Evolutionary conservation across 2,329 filamentous ascomycete genomes (phyloP).

Genomic region (Sclerotinia nivalis): DNA sequence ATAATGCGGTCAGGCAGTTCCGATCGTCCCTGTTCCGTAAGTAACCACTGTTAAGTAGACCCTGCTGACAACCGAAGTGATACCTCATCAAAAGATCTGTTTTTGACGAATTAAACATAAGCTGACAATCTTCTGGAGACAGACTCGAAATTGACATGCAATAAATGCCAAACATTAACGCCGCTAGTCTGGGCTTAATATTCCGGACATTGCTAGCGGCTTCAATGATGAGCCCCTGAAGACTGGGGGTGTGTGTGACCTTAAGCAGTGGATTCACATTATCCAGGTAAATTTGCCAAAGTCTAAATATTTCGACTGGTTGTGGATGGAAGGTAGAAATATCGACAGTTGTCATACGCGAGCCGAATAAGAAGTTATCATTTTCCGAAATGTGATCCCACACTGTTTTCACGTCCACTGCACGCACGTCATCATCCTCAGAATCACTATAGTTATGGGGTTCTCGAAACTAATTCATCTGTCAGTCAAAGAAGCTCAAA

Average conservation of each 20-base stretch:
- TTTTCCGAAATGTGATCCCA: slow-evolving; percentile 49
- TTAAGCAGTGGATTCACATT: slow-evolving; percentile 76
- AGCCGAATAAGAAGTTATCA: slow-evolving; percentile 56
- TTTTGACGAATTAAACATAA: slow-evolving; percentile 43
- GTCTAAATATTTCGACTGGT: slow-evolving; percentile 65
- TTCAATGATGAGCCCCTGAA: slow-evolving; percentile 66
- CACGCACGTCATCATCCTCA: slow-evolving; percentile 42
- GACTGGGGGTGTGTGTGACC: slow-evolving; percentile 67
- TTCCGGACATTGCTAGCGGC: slow-evolving; percentile 57
- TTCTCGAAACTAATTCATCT: slow-evolving; percentile 36
- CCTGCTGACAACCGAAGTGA: slow-evolving; percentile 50
- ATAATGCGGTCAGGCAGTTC: slow-evolving; percentile 52
- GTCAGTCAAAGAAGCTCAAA: slow-evolving; percentile 27
- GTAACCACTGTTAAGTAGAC: slow-evolving; percentile 47
- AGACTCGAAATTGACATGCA: slow-evolving; percentile 60
- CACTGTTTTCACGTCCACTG: slow-evolving; percentile 45
- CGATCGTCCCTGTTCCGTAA: slow-evolving; percentile 45
- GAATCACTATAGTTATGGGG: slow-evolving; percentile 40
- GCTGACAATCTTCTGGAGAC: slow-evolving; percentile 53
- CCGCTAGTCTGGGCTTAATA: slow-evolving; percentile 59
- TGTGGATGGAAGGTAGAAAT: slow-evolving; percentile 52
- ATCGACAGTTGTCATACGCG: slow-evolving; percentile 45
- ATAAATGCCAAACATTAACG: slow-evolving; percentile 66
- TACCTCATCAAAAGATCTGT: slow-evolving; percentile 45
- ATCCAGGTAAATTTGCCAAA: slow-evolving; percentile 75